A percentile compares a stretch with the other conserved stretches of the same genome.
These are phyloP conservation scores for Lentinula edodes DNA, from an alignment of 768 basidiomycete species.

Conservation along the genomic window DNA sequence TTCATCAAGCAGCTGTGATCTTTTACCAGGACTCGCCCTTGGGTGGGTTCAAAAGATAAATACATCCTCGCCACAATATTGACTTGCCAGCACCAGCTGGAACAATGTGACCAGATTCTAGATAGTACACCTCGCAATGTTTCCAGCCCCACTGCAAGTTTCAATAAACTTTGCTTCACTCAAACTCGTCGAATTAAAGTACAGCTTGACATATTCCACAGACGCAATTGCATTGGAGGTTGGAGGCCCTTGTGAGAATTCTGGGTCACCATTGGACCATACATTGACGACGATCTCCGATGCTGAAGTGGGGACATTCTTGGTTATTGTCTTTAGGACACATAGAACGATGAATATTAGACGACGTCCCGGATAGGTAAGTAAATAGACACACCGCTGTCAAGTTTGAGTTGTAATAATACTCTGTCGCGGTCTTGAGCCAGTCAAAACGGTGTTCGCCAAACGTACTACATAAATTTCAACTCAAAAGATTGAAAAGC, in stretches of 20 bases:
- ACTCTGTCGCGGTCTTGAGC: constrained; percentile 6
- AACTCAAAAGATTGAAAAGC: not conserved
- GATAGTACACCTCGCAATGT: constrained; percentile 10
- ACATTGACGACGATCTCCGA: constrained; percentile 12
- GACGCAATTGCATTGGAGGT: constrained; percentile 12
- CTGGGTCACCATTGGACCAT: constrained; percentile 10
- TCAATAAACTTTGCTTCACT: constrained; percentile 6
- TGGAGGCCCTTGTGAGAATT: constrained; percentile 12
- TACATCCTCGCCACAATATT: too few species aligned
- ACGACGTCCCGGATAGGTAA: not conserved
- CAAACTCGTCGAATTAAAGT: constrained; percentile 14
- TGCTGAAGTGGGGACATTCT: constrained; percentile 8
- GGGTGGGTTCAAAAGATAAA: too few species aligned
- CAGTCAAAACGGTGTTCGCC: constrained; percentile 15
- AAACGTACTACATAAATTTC: constrained; percentile 6
- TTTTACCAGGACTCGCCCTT: too few species aligned
- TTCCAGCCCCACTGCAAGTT: constrained; percentile 10
- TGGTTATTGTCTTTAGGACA: constrained; percentile 7
- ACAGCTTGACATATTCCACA: constrained; percentile 11
- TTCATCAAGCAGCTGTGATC: too few species aligned
- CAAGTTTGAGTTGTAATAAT: constrained; percentile 8
- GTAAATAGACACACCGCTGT: constrained; percentile 1
- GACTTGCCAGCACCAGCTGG: too few species aligned
- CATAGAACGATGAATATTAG: not conserved
- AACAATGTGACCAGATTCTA: constrained; percentile 1